Conservation (phyloP, 2,329 filamentous ascomycete genomes). For the Nemania sp. region DNA sequence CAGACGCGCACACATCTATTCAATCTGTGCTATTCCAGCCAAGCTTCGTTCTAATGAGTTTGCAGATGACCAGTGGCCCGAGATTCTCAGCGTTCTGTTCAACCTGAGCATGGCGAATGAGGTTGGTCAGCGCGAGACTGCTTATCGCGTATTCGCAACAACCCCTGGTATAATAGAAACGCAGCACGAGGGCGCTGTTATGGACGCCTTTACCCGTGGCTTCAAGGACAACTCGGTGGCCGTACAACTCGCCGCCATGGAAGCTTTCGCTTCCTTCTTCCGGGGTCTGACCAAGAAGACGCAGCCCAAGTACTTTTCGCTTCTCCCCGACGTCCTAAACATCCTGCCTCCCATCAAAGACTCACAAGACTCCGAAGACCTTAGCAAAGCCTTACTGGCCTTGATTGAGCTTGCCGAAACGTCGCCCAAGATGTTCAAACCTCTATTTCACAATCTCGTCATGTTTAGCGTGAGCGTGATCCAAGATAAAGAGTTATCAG, state of each 20-base stretch:
- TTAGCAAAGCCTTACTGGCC: slow-evolving; percentile 86
- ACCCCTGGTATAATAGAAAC: slow-evolving; percentile 95
- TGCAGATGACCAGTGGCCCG: slow-evolving; percentile 82
- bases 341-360: slow-evolving; percentile 95
- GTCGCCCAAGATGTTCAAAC: slow-evolving; percentile 97
- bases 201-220: slow-evolving; percentile 85
- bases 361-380: slow-evolving; percentile 83
- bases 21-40: not conserved
- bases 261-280: slow-evolving; percentile 97
- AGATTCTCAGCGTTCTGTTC: slow-evolving; percentile 84
- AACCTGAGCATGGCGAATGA: slow-evolving; percentile 87
- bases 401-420: slow-evolving; percentile 93
- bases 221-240: slow-evolving; percentile 87
- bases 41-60: slow-evolving; percentile 27
- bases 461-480: slow-evolving; percentile 92
- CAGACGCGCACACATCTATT: not conserved
- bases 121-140: slow-evolving; percentile 82
- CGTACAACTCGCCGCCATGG: slow-evolving; percentile 91
- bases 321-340: slow-evolving; percentile 91
- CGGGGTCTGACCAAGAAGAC: slow-evolving; percentile 85
- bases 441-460: slow-evolving; percentile 88
- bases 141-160: slow-evolving; percentile 93
- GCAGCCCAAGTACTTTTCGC: slow-evolving; percentile 82
- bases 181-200: slow-evolving; percentile 89
- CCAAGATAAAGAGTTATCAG: slow-evolving; percentile 91